These are phyloP conservation scores for Trametes cingulata DNA, from an alignment of 768 basidiomycete genomes.

Conservation along the genomic window DNA sequence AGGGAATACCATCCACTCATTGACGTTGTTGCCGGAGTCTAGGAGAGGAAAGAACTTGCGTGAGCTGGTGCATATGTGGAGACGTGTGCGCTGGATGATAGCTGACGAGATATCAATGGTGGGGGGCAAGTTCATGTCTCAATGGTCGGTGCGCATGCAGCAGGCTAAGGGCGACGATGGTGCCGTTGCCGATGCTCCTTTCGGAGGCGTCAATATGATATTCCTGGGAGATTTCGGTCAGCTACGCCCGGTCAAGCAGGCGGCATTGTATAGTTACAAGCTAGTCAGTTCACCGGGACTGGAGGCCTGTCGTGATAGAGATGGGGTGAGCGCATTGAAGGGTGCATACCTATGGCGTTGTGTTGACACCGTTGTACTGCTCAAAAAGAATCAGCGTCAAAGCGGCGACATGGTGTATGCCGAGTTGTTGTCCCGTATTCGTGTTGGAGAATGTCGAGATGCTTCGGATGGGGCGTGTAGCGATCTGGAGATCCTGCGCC, in stretches of 20 bases:
- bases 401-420: not conserved
- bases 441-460: not conserved
- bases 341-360: not conserved
- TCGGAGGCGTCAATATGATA: constrained; percentile 36
- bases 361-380: not conserved
- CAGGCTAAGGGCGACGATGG: constrained; percentile 21
- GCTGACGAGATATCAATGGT: constrained; percentile 29
- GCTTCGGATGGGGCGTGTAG: not conserved
- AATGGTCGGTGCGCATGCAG: constrained; percentile 24
- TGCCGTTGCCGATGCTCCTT: constrained; percentile 11
- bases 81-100: no score
- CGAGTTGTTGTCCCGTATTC: not conserved
- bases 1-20: constrained; percentile 33
- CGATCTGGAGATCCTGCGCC: not conserved
- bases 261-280: constrained; percentile 21
- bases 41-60: no score
- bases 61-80: no score
- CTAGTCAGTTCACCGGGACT: not conserved
- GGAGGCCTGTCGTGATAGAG: not conserved
- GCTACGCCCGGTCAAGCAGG: constrained; percentile 25
- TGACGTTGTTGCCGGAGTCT: no score
- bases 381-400: not conserved
- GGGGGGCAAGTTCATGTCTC: constrained; percentile 24
- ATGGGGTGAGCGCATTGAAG: not conserved
- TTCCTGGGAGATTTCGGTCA: constrained; percentile 35